A percentile compares a stretch with the other conserved stretches of the same genome.
These are phyloP conservation scores for Pestalotiopsis sp. DNA, from an alignment of 2,329 filamentous ascomycete genomes.

Conservation along the genomic window DNA sequence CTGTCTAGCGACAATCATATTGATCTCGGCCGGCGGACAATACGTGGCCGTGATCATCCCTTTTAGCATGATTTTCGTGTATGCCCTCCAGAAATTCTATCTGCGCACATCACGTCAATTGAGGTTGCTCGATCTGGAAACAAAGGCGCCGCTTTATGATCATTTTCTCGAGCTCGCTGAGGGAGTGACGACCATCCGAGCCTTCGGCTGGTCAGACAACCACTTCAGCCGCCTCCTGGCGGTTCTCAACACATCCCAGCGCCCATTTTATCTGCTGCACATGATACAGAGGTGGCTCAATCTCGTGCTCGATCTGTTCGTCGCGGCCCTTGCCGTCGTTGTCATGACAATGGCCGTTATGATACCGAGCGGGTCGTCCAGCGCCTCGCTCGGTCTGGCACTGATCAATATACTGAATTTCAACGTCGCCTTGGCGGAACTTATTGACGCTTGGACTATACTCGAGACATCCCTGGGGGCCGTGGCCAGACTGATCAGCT, in stretches of 20 bases:
- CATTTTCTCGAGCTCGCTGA: slow-evolving; percentile 26
- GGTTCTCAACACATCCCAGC: slow-evolving; percentile 24
- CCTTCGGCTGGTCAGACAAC: neutral
- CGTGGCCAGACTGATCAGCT: slow-evolving; percentile 12
- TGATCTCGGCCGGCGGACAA: neutral
- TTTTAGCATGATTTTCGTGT: slow-evolving; percentile 20
- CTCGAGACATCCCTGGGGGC: slow-evolving; percentile 28
- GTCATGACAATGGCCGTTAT: slow-evolving; percentile 25
- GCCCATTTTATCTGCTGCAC: slow-evolving; percentile 32
- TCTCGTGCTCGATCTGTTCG: slow-evolving; percentile 31
- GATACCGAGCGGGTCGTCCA: neutral
- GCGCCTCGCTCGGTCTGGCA: slow-evolving; percentile 28
- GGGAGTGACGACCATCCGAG: slow-evolving; percentile 2
- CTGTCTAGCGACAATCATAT: neutral
- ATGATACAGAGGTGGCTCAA: slow-evolving; percentile 34
- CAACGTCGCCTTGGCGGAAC: slow-evolving; percentile 26
- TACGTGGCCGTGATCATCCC: neutral
- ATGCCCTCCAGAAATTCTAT: slow-evolving; percentile 31
- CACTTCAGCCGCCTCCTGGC: neutral
- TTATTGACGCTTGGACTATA: slow-evolving; percentile 33
- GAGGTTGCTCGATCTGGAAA: slow-evolving; percentile 18
- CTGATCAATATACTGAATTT: slow-evolving; percentile 38
- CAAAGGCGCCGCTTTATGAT: slow-evolving; percentile 33
- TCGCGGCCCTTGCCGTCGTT: slow-evolving; percentile 26
- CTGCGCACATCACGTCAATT: slow-evolving; percentile 35